Evolutionary conservation across 2,329 filamentous ascomycete genomes (phyloP), one percentile per base, ranked within the genome.

Genomic region (Raffaelea arxii): DNA sequence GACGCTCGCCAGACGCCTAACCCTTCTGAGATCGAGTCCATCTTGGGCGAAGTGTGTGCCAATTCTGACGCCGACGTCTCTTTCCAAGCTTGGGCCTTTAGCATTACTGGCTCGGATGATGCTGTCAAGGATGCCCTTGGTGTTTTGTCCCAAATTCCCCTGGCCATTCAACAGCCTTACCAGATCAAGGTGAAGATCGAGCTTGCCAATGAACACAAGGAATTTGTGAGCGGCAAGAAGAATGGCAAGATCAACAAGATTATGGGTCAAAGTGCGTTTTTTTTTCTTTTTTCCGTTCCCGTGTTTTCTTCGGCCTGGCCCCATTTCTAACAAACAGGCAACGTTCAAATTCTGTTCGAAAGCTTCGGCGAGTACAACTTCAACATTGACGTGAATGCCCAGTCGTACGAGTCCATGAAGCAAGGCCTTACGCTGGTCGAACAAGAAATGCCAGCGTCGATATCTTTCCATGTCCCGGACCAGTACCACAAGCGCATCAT

Each of bases 171-270:
- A 56, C 81, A 85, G 37, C 86, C 87, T 55, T 94, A 94, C 59
- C 90, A 94, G 62, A 94, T 98, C 62, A 82, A 90, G 47, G 91
- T 98, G 61, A 97, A 97, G 72, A 94, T 98, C 52, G 92, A 98
- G 70, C 82, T 98, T 47, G 92, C 92, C 59, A 97, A 97, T 60
- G 92, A 98, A 69, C 92, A 98, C 72, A 98, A 98, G 66, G 92
- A 98, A 61, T 98, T 98, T 62, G 92, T 98, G 48, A 96, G 90
- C 56, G 92, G 92, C 56, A 98, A 98, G 75, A 98, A 98, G 74
- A 98, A 98, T 58, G 92, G 92, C 66, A 98, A 98, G 71, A 98
- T 98, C 67, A 98, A 98, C 75, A 98, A 98, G 74, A 98, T 98
- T 59, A 98, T 98, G 92, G 92, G 91, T 22, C 91, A 97, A 66